A percentile compares a stretch with the other conserved stretches of the same genome.
These are phyloP conservation scores for Apiotrichum porosum DNA, from an alignment of 1,284 basidiomycete genomes.

Conservation along the genomic window DNA sequence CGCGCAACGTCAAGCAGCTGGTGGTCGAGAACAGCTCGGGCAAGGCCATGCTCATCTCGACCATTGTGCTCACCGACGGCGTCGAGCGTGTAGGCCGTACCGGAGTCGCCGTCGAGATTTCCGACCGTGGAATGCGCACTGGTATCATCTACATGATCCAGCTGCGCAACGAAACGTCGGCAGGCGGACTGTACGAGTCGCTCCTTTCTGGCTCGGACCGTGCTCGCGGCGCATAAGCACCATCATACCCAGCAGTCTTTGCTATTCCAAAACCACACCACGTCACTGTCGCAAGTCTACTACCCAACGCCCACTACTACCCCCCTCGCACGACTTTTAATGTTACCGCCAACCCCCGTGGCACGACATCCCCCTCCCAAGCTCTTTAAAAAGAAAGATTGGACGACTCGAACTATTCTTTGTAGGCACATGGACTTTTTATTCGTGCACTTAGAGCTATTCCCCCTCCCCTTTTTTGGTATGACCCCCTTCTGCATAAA, in stretches of 20 bases:
- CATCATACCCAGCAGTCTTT: too few relatives aligned
- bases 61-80: constrained; percentile 90
- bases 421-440: background rate
- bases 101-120: constrained; percentile 92
- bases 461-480: too few relatives aligned
- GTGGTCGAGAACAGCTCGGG: constrained; percentile 78
- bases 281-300: too few relatives aligned
- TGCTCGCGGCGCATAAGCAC: constrained; percentile 13
- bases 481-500: too few relatives aligned
- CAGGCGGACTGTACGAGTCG: constrained; percentile 77
- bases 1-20: constrained; percentile 86
- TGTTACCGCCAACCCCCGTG: too few relatives aligned
- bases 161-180: constrained; percentile 78
- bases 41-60: constrained; percentile 78
- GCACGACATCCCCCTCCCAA: too few relatives aligned
- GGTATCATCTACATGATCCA: constrained; percentile 98
- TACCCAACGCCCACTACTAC: too few relatives aligned
- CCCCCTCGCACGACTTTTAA: too few relatives aligned
- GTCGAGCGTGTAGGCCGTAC: constrained; percentile 97
- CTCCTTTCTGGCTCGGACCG: constrained; percentile 84
- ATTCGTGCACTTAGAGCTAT: background rate
- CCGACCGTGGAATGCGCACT: constrained; percentile 81
- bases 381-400: too few relatives aligned
- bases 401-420: too few relatives aligned
- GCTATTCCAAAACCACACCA: background rate